Percentiles rank a stretch among this genome's conserved stretches.
phyloP scores from a whole-genome alignment of 176 grass and related monocot species.

The Lolium perenne region DNA sequence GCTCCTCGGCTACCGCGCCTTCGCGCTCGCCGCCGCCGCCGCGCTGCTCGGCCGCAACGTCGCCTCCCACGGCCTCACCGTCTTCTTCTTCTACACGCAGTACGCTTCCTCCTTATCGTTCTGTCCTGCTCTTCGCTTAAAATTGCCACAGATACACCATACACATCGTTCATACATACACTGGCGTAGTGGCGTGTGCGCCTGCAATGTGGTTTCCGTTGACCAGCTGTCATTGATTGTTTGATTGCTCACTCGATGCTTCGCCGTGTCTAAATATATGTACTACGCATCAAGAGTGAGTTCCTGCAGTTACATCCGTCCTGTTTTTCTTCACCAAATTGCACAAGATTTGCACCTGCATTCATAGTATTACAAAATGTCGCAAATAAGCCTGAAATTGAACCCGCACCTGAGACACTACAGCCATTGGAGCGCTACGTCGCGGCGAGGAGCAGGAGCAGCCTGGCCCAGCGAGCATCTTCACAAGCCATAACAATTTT shows the following conservation, averaged over 20 bases:
- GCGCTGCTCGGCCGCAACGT: conserved; percentile 49
- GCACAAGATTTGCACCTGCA: neutral
- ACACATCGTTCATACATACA: neutral
- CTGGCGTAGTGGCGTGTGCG: neutral
- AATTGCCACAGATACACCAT: neutral
- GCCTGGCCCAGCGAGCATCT: neutral
- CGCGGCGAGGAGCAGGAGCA: neutral
- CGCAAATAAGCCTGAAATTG: neutral
- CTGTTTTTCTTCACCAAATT: neutral
- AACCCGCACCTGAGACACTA: neutral
- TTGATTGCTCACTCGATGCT: neutral
- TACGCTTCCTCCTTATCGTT: conserved; percentile 2
- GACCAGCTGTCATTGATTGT: neutral
- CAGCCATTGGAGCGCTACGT: neutral
- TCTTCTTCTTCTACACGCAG: conserved; percentile 70
- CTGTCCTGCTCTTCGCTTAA: neutral
- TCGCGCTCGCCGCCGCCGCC: conserved; percentile 49
- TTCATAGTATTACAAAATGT: neutral
- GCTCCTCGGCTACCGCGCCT: conserved; percentile 60
- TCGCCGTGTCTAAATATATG: neutral
- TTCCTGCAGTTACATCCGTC: neutral
- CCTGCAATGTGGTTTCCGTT: neutral
- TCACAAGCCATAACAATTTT: too few species aligned
- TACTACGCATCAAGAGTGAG: neutral
- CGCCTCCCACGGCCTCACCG: neutral